A percentile compares a stretch with the other conserved stretches of the same genome.
These are phyloP conservation scores for Neckera pumila DNA, from an alignment of 225 moss, liverwort and hornwort species.

Conservation along the genomic window DNA sequence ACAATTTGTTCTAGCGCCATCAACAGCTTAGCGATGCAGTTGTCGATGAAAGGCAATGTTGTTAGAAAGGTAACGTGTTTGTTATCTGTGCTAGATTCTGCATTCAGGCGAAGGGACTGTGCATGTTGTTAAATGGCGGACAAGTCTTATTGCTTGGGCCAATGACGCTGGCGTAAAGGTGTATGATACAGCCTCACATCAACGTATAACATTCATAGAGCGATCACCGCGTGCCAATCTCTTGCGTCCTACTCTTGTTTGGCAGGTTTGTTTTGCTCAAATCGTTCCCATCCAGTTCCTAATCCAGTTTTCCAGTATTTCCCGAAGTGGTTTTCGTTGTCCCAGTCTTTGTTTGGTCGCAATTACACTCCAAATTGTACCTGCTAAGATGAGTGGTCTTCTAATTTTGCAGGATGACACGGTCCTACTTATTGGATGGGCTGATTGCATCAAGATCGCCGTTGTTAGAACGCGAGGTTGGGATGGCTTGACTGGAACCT, in stretches of 20 bases:
- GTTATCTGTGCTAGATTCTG: constrained; percentile 46
- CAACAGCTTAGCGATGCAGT: background rate
- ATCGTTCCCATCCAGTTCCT: background rate
- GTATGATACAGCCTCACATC: constrained; percentile 87
- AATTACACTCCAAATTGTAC: background rate
- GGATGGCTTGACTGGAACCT: constrained; percentile 55
- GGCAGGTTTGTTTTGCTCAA: constrained; percentile 59
- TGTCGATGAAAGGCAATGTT: background rate
- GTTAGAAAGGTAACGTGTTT: background rate
- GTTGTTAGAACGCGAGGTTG: constrained; percentile 67
- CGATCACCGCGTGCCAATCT: constrained; percentile 76
- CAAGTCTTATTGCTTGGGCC: constrained; percentile 97
- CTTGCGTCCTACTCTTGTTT: constrained; percentile 74
- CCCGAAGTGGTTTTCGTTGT: background rate
- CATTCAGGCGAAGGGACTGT: constrained; percentile 97
- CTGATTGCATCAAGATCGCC: constrained; percentile 88
- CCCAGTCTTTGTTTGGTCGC: background rate
- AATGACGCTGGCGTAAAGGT: constrained; percentile 90
- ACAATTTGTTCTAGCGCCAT: background rate
- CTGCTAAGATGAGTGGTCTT: background rate
- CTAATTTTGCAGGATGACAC: constrained; percentile 63
- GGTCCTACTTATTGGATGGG: constrained; percentile 83
- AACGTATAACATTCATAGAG: constrained; percentile 84
- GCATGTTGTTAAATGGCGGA: constrained; percentile 89
- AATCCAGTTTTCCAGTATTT: background rate